Base-by-base conservation (phyloP, 2,329 filamentous ascomycete genomes). In the Ascochyta koolunga region DNA sequence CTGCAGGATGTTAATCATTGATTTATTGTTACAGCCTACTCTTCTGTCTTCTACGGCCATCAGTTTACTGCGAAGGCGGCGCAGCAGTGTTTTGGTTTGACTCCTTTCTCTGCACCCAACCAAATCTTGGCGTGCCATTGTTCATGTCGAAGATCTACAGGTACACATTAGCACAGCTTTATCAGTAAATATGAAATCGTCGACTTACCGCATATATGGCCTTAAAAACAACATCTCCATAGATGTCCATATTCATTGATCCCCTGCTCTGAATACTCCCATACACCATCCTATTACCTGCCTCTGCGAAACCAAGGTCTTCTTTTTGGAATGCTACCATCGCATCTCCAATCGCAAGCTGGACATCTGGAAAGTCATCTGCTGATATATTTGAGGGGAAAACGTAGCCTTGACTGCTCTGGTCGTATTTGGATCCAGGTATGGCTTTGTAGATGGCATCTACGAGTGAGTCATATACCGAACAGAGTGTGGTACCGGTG, bases 401-500 rank as follows among this genome's bases (percentile, higher is more conserved):
- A 57, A 78, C 68, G 72, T 82, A 86, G 50, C 85, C 83, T 44
- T 83, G 86, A 33, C 77, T 73, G 2, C 63, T 60, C 10, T 61
- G 18, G 64, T 79, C 75, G 66, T 85, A 77, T 22, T 74, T 60
- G 0, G 86, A 78, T 4, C 83, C 82, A 2, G 69, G 55, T 48
- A 89, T 80, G 46, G 82, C 66, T n/a, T 67, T 67, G 77, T 89
- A 89, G 77, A 88, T 89, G 31, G 76, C 79, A 0, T 74, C 64
- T 55, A 84, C 80, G 47, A 86, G 76, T n/a, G 66, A 58, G 55
- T 80, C 73, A 11, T 83, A 82, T 9, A 88, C 72, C 42, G 88
- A 77, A 47, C 87, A 74, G 24, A 90, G 83, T 0, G 86, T 86
- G 35, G 87, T 89, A 35, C 87, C 87, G 1, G 87, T 89, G 73